Evolutionary conservation across 768 basidiomycete genomes (phyloP), one percentile per base, ranked within the genome.

Genomic region (Lactarius pseudohatsudake): DNA sequence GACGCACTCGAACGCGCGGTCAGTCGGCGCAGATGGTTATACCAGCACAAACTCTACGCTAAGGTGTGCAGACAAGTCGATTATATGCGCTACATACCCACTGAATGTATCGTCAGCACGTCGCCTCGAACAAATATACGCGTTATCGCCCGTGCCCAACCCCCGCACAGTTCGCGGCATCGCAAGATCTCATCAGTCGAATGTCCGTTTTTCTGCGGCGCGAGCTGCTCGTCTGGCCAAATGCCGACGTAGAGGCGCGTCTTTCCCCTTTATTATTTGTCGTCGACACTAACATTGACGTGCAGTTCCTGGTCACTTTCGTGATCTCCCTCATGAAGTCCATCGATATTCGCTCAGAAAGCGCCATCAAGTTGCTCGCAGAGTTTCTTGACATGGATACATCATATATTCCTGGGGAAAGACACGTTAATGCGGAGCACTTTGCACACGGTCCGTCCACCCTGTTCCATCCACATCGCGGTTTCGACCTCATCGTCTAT

Each of bases 111-210:
- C 38, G 53, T 9, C 72, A 97, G 94, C 95, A 98, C 74, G 86
- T 97, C 59, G 95, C 92, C 3, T 94, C 92, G 36, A 98, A 97
- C 72, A 74, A 85, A 1, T 87, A 84, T 72, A 96, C 95, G 4
- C 86, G 90, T 59, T 96, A 91, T 75, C 86, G 87, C n/a, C 94
- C 95, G 22, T 92, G 86, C 70, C 94, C 95, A n/a, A 88, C 87
- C 0, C 93, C 95, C 0, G 77, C 88, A 3, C 92, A 94, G 72
- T 93, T 98, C 70, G 68, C 92, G 13, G 84, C 88, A 1, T 91
- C 93, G 20, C 85, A 82, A 36, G 89, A 92, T 34, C 30, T 89
- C 10, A 82, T 93, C 57, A 85, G 85, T 59, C 85, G 92, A 13
- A 91, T 92, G 38, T 94, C 87, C 0, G 81, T 81, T 16, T 98